A percentile compares a stretch with the other conserved stretches of the same genome.
These are phyloP conservation scores for Cucurbita ficifolia DNA, from an alignment of 306 rosid genomes.

Conservation along the genomic window DNA sequence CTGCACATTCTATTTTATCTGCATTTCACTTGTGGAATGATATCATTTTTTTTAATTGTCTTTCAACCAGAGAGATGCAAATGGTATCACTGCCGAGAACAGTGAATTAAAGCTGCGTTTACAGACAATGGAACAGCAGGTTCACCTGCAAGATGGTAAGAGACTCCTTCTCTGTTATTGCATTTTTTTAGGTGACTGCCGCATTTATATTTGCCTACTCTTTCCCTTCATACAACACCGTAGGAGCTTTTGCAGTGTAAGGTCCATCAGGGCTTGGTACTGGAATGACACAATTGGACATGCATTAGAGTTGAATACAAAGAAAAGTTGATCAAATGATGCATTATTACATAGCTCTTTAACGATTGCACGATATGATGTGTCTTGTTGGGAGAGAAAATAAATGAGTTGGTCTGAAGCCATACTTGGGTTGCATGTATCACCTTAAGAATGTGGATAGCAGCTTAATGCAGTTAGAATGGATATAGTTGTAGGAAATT, in stretches of 20 bases:
- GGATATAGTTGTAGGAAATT: not conserved
- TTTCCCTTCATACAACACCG: not conserved
- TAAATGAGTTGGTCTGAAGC: not conserved
- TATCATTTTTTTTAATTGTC: not conserved
- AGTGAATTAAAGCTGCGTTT: constrained; percentile 83
- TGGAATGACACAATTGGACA: not conserved
- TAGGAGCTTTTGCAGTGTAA: not conserved
- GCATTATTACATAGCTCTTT: not conserved
- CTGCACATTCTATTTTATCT: not conserved
- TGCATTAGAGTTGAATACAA: not conserved
- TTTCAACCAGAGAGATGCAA: constrained; percentile 66
- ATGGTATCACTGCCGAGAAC: constrained; percentile 75
- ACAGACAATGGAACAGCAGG: constrained; percentile 98
- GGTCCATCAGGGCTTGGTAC: not conserved
- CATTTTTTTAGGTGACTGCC: not conserved
- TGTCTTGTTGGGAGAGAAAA: not conserved
- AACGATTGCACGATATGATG: not conserved
- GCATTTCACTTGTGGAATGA: not conserved
- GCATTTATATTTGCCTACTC: not conserved
- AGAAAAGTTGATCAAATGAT: not conserved
- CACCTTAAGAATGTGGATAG: not conserved
- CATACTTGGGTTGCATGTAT: not conserved
- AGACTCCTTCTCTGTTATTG: not conserved
- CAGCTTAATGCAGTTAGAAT: not conserved
- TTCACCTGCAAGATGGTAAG: constrained; percentile 93